phyloP scores from a whole-genome alignment of 306 rosid species.

The Castanea crenata region DNA sequence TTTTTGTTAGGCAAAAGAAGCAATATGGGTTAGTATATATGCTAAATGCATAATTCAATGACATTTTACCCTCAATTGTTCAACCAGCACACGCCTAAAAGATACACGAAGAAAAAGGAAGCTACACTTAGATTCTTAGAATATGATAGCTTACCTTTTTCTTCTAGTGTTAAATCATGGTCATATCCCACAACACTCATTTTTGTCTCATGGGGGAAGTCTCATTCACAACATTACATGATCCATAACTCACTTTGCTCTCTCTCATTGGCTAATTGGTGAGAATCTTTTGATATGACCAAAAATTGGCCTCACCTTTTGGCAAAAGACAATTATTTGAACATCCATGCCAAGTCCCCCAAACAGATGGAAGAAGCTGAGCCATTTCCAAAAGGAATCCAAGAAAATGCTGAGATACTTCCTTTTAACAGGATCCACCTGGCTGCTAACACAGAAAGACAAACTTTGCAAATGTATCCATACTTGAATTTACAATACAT shows the following conservation, averaged over 20 bases:
- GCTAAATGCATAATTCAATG: background rate
- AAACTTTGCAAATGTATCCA: background rate
- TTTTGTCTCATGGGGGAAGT: background rate
- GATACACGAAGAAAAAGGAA: background rate
- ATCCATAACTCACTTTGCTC: background rate
- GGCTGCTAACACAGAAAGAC: background rate
- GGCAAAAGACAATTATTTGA: slow-evolving; percentile 14
- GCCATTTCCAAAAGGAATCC: background rate
- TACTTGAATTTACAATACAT: no score
- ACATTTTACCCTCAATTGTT: background rate
- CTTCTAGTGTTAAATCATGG: slow-evolving; percentile 12
- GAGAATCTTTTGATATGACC: slow-evolving; percentile 35
- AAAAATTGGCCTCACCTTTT: slow-evolving; percentile 12
- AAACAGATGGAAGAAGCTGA: slow-evolving; percentile 9
- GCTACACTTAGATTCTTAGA: slow-evolving; percentile 3
- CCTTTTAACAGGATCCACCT: background rate
- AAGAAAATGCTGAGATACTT: background rate
- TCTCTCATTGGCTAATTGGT: background rate
- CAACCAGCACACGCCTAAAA: background rate
- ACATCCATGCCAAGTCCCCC: slow-evolving; percentile 7
- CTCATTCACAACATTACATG: slow-evolving; percentile 8
- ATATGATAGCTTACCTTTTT: background rate
- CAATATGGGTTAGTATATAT: background rate
- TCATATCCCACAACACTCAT: slow-evolving; percentile 18
- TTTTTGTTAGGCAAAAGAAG: background rate